Conservation (phyloP, 495 filamentous ascomycete genomes). For the Penicillium canescens region DNA sequence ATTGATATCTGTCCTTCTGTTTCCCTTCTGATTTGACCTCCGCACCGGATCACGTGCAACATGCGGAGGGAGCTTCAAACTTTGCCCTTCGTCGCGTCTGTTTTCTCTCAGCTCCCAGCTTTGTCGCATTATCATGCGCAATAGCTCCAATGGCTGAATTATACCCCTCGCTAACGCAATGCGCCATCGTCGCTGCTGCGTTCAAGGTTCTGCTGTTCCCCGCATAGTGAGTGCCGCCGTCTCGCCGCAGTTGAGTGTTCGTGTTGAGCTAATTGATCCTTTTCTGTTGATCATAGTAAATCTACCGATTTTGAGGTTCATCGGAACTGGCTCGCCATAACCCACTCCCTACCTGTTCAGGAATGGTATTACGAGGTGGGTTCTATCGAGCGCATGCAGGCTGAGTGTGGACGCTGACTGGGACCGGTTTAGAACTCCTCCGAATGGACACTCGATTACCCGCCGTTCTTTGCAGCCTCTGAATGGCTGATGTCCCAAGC, state of each 20-base stretch:
- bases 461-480: conserved; percentile 95
- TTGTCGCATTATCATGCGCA: conserved; percentile 25
- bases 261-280: background rate
- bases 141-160: conserved; percentile 68
- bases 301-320: conserved; percentile 99
- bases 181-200: conserved; percentile 81
- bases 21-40: conserved; percentile 29
- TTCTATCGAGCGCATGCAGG: background rate
- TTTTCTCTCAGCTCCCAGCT: background rate
- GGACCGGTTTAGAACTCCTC: conserved; percentile 69
- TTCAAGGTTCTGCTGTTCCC: conserved; percentile 94
- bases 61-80: conserved; percentile 15
- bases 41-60: conserved; percentile 9
- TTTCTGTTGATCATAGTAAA: conserved; percentile 59
- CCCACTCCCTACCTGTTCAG: conserved; percentile 80
- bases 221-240: conserved; percentile 73
- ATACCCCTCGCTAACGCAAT: conserved; percentile 84
- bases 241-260: background rate
- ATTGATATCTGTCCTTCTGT: conserved; percentile 28
- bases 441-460: conserved; percentile 99
- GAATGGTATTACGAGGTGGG: conserved; percentile 91
- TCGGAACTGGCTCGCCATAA: conserved; percentile 96
- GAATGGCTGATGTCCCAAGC: conserved; percentile 89
- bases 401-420: conserved; percentile 1
- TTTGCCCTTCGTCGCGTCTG: background rate